Base-by-base conservation (phyloP, 2,329 filamentous ascomycete genomes). In the Colletotrichum viniferum region DNA sequence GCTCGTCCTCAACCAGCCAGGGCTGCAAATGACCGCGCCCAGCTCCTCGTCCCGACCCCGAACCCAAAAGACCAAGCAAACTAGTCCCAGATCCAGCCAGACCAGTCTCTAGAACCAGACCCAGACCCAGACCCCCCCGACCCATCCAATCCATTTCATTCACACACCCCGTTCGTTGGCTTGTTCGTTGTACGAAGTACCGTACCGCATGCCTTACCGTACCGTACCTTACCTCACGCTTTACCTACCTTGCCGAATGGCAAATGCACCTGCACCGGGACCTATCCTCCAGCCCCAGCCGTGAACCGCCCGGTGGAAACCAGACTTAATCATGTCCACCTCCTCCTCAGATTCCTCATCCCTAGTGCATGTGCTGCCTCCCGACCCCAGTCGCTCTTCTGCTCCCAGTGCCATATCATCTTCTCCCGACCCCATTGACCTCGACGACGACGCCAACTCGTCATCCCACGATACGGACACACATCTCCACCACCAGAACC, bases 341-440 rank as follows among this genome's bases (percentile, higher is more conserved):
- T 64, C 73, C 62, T 60, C 63, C 58, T 76, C 73, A 32, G 38
- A 66, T n/a, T 73, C 73, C 43, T 76, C 73, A 32, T 76, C 73
- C 36, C 73, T 76, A n/a, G 73, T 76, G 73, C 73, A 76, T 76
- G 73, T 76, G 63, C 43, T 76, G 73, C 69, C 73, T 74, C 73
- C 73, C 38, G 73, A 74, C 32, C 73, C 73, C 28, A 60, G 38
- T 69, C 73, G 13, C 38, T 69, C 68, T 60, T 34, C 38, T 32
- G 38, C 61, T 69, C 58, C 34, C 36, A 75, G 71, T 71, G 62
- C 75, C 64, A 68, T 64, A 56, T 75, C 72, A 55, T 75, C 74
- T n/a, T 56, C 71, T 63, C 74, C 72, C 38, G 72, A 75, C 18
- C 72, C 67, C 56, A 72, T 71, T 77, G 67, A 71, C 38, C 65